Conservation (phyloP, 106 monocot genomes). For the Phalaenopsis equestris region DNA sequence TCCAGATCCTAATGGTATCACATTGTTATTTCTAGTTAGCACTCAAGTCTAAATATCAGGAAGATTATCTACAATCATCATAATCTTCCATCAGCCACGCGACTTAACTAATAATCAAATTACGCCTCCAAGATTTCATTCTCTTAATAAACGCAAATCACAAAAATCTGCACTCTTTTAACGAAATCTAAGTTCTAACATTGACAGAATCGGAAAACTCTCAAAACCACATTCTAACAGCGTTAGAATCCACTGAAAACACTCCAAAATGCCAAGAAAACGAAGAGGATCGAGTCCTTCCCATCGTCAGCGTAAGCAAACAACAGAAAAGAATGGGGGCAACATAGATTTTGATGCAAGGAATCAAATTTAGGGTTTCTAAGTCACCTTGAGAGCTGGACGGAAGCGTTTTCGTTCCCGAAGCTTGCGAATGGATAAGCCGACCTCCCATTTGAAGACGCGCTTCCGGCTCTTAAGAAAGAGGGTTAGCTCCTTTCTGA, state of each 20-base stretch:
- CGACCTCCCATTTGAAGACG: constrained; percentile 97
- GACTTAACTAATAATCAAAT: too few relatives aligned
- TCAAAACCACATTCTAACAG: too few relatives aligned
- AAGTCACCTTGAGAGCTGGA: constrained; percentile 78
- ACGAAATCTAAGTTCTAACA: too few relatives aligned
- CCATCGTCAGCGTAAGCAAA: neutral
- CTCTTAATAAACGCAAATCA: too few relatives aligned
- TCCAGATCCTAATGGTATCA: too few relatives aligned
- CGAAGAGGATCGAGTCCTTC: neutral
- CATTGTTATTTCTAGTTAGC: too few relatives aligned
- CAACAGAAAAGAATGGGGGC: neutral
- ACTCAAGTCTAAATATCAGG: too few relatives aligned
- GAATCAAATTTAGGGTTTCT: neutral
- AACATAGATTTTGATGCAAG: neutral
- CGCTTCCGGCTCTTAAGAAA: constrained; percentile 91
- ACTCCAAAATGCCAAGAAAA: neutral
- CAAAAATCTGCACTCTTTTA: too few relatives aligned
- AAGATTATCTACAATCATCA: too few relatives aligned
- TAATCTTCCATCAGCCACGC: too few relatives aligned
- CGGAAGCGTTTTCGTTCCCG: constrained; percentile 50
- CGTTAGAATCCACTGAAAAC: neutral
- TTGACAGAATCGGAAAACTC: too few relatives aligned
- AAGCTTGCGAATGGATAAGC: constrained; percentile 71
- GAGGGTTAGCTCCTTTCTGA: constrained; percentile 46
- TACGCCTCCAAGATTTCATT: too few relatives aligned